phyloP scores from a whole-genome alignment of 108 stramenopile genomes.

The Epithemia pelagica region DNA sequence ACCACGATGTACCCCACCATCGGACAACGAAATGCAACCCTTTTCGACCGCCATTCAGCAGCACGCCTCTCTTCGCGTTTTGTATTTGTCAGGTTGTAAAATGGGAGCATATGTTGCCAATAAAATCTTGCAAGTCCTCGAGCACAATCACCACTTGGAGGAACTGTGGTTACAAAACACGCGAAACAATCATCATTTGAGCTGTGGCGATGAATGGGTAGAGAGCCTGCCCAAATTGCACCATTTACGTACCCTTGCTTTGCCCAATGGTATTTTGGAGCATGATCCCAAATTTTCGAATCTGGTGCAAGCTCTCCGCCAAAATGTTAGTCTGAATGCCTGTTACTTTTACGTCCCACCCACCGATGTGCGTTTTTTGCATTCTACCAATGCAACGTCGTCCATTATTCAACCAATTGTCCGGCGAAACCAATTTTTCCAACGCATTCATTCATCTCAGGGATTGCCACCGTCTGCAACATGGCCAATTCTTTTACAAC shows the following conservation, averaged over 20 bases:
- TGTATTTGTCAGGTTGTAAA: not conserved
- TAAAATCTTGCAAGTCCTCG: not conserved
- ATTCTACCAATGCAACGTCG: not conserved
- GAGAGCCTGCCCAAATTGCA: not conserved
- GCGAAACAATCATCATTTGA: not conserved
- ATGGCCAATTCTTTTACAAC: not conserved
- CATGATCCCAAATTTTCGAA: not conserved
- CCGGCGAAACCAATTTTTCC: not conserved
- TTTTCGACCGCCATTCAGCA: not conserved
- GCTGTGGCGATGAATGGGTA: not conserved
- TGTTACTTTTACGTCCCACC: not conserved
- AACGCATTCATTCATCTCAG: not conserved
- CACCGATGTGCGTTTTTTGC: not conserved
- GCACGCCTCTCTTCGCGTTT: not conserved
- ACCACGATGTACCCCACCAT: not conserved
- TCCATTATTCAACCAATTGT: not conserved
- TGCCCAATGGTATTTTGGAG: not conserved
- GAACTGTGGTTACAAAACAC: not conserved
- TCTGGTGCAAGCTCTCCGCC: not conserved
- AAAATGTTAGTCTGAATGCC: not conserved
- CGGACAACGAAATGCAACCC: not conserved
- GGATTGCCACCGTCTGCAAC: too few species aligned
- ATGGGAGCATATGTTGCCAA: not conserved
- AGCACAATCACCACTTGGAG: not conserved
- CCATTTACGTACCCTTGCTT: not conserved